Evolutionary conservation across 257 asterid genomes (phyloP), one percentile per base, ranked within the genome.

Genomic region (Solanum acaule): DNA sequence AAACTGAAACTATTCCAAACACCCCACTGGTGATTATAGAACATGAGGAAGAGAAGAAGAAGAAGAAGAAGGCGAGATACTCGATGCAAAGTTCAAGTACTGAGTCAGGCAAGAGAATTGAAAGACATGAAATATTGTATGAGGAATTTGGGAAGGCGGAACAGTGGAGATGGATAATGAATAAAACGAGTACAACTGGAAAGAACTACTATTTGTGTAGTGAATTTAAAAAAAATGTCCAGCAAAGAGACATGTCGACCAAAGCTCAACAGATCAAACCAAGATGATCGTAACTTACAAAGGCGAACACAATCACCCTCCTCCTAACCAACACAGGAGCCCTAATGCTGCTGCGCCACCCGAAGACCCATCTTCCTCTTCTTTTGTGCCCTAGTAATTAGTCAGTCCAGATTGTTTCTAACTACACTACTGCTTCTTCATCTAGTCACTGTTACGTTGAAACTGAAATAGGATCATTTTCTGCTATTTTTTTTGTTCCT

Each of bases 231-330:
- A 20, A n/a, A 27, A 86, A 6, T 71, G 88, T 77, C 84, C 84
- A 2, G 88, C 84, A 71, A 86, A 61, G 70, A 86, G 67, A 68
- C 88, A 71, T 11, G 49, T 86, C 12, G 83, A 86, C 27, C 52
- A 44, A 86, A 86, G 88, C 8, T 10, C 37, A 71, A 71, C 6
- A 63, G 84, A 71, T 25, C 6, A 40, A 70, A 86, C 27, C 83
- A 86, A 46, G 25, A 31, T 25, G 29, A 23, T 86, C 1, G 49
- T 71, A 29, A 71, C 88, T 8, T 86, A 71, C 14, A 86, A n/a
- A 44, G 88, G 84, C 63, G 29, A 71, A 22, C 88, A 86, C 83
- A 86, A 31, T 46, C 88, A 71, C 52, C 70, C 81, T 71, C 78
- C 79, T n/a, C 71, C 49, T 6, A 27, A 42, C 42, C 52, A 70